These are phyloP conservation scores for Poronia punctata DNA, from an alignment of 495 filamentous ascomycete genomes.

Conservation along the genomic window DNA sequence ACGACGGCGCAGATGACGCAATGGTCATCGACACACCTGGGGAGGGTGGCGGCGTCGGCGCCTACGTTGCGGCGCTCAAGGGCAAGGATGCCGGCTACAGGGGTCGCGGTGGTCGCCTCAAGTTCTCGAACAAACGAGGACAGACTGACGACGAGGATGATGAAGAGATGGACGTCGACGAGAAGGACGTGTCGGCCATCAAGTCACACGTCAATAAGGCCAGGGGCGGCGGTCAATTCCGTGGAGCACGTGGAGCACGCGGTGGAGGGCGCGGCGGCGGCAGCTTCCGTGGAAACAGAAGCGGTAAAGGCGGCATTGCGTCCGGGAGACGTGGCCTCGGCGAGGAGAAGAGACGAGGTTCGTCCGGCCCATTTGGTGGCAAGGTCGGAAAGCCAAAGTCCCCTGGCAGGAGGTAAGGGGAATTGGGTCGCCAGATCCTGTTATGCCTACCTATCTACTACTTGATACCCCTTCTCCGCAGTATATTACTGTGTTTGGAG, in stretches of 20 bases:
- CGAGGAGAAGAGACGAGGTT: constrained; percentile 37
- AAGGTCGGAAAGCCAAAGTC: constrained; percentile 35
- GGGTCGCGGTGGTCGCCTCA: constrained; percentile 78
- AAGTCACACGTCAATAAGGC: constrained; percentile 35
- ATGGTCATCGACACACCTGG: constrained; percentile 54
- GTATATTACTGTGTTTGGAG: background rate
- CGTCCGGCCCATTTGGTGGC: constrained; percentile 15
- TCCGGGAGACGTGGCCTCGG: constrained; percentile 41
- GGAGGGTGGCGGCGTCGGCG: constrained; percentile 65
- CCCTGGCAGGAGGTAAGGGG: constrained; percentile 23
- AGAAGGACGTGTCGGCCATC: constrained; percentile 46
- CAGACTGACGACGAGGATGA: constrained; percentile 51
- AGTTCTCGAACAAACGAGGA: constrained; percentile 68
- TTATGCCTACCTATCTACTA: no score
- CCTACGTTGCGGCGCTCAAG: constrained; percentile 85
- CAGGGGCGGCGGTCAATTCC: constrained; percentile 5
- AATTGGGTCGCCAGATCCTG: background rate
- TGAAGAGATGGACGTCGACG: constrained; percentile 67
- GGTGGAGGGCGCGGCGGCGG: constrained; percentile 19
- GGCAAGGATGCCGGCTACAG: constrained; percentile 75
- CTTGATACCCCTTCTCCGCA: constrained; percentile 21
- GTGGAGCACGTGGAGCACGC: constrained; percentile 15
- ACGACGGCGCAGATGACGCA: constrained; percentile 35
- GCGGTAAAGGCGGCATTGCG: constrained; percentile 38
- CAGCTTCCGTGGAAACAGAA: constrained; percentile 24